A percentile compares a stretch with the other conserved stretches of the same genome.
Conservation (phyloP, 305 asterid species). For the Striga hermonthica region DNA sequence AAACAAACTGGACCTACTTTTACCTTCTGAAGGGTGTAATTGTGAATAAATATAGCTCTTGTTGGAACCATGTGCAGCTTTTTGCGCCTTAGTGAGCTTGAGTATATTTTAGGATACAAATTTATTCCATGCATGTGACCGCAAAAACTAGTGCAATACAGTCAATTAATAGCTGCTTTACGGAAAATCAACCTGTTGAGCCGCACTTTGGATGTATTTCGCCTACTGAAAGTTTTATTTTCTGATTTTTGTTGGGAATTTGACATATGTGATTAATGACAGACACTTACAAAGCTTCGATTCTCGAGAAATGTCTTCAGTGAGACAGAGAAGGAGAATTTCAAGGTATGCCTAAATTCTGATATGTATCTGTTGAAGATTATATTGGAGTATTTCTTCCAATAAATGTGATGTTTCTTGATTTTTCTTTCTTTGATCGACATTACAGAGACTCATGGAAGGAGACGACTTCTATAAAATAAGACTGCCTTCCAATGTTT, state of each 20-base stretch:
- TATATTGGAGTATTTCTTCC: constrained; percentile 1
- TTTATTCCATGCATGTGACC: neutral
- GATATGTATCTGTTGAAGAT: neutral
- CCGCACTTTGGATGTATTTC: neutral
- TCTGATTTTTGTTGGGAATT: neutral
- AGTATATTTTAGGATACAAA: constrained; percentile 5
- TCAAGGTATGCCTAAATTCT: constrained; percentile 47
- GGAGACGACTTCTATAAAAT: constrained; percentile 83
- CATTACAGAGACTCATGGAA: constrained; percentile 70
- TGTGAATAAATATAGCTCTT: neutral
- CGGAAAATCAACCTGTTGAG: constrained; percentile 14
- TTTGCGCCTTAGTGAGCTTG: neutral
- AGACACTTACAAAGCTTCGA: constrained; percentile 94
- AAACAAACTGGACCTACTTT: neutral
- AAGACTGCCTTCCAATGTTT: constrained; percentile 74
- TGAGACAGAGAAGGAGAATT: constrained; percentile 64
- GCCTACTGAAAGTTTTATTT: neutral
- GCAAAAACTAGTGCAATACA: neutral
- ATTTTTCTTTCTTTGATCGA: constrained; percentile 1
- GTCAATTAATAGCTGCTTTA: constrained; percentile 6
- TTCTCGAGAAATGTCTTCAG: constrained; percentile 70
- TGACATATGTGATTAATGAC: constrained; percentile 30
- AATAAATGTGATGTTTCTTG: constrained; percentile 25
- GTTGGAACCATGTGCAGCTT: neutral
- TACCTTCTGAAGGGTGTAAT: neutral